Percentiles rank a stretch among this genome's conserved stretches.
These are phyloP conservation scores for Candida bentonensis DNA, from an alignment of 805 yeast genomes.

Conservation along the genomic window DNA sequence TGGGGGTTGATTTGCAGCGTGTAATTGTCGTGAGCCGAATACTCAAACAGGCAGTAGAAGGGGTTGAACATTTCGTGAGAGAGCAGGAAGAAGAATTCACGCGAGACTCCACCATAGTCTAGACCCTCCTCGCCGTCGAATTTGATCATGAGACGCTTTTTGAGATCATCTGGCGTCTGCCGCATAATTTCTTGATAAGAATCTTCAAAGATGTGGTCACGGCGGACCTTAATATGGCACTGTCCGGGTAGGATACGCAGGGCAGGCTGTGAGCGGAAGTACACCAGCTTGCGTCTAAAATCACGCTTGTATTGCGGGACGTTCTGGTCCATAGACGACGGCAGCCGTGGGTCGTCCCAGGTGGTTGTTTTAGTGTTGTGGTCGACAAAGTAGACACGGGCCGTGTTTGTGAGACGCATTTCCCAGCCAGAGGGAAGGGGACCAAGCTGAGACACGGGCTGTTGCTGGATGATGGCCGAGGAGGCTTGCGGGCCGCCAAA, in stretches of 20 bases:
- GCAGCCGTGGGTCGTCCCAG: conserved; percentile 99
- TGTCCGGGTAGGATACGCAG: conserved; percentile 95
- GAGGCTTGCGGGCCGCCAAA: conserved; percentile 58
- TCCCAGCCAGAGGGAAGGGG: conserved; percentile 99
- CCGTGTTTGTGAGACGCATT: conserved; percentile 97
- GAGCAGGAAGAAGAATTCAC: conserved; percentile 91
- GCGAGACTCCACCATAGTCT: conserved; percentile 98
- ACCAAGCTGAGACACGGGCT: conserved; percentile 93
- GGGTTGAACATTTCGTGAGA: conserved; percentile 99
- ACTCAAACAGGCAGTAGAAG: conserved; percentile 90
- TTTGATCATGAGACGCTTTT: conserved; percentile 94
- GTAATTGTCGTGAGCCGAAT: conserved; percentile 95
- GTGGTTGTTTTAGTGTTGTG: conserved; percentile 98
- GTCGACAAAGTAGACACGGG: conserved; percentile 96
- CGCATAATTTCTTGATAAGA: conserved; percentile 98
- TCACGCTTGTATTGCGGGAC: conserved; percentile 99
- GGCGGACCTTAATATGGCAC: conserved; percentile 93
- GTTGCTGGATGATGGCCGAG: conserved; percentile 86
- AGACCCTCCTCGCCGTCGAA: conserved; percentile 99
- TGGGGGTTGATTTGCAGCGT: conserved; percentile 96
- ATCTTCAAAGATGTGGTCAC: conserved; percentile 94
- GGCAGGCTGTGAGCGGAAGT: conserved; percentile 97
- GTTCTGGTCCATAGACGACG: conserved; percentile 91
- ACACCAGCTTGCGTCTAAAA: conserved; percentile 91
- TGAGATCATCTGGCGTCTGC: conserved; percentile 95